Base-by-base conservation (phyloP, 371 early-diverging fungal species). In the Mucor circinelloides region DNA sequence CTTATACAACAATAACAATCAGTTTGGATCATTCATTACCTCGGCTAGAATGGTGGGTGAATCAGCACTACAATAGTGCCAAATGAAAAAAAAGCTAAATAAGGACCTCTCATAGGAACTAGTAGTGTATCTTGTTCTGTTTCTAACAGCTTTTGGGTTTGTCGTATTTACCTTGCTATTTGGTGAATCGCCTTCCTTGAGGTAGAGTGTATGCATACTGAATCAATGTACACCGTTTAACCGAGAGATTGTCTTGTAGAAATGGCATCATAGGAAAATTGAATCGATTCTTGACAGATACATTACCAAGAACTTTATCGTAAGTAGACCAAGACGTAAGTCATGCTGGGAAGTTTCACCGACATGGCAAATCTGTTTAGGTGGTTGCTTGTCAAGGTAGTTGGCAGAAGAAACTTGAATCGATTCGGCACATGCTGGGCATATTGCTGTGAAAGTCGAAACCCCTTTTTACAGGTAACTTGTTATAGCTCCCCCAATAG, bases 401-500 rank as follows among this genome's bases (percentile, higher is more conserved):
- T 81, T 21, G 81, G 81, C 12, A 60, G 63, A 38, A 58, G 19
- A 10, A 73, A 73, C 25, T 32, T 73, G 52, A 58, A 68, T 40
- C 68, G 75, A 38, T 12, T 78, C 6, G 58, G 46, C 12, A 36
- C 57, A 12, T 21, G 61, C n/a, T 83, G 80, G 77, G n/a, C 52
- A n/a, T 83, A 80, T 61, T 77, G 76, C 32, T 83, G 75, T 60
- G 74, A 83, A 57, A 77, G 79, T 25, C 76, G 80, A 17, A 83
- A 83, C 59, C 83, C 83, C 30, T 80, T 83, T 64, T 64, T 83
- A 38, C 83, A 83, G 66, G 83, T 79, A 70, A 34, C 3, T 44
- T 6, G 38, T 23, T 19, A 4, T 6, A n/a, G n/a, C n/a, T n/a
- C n/a, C 25, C 19, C 23, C 25, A 13, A 32, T 25, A 2, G 25